These are phyloP conservation scores for Clitopilus hobsonii DNA, from an alignment of 768 basidiomycete species.

Conservation along the genomic window DNA sequence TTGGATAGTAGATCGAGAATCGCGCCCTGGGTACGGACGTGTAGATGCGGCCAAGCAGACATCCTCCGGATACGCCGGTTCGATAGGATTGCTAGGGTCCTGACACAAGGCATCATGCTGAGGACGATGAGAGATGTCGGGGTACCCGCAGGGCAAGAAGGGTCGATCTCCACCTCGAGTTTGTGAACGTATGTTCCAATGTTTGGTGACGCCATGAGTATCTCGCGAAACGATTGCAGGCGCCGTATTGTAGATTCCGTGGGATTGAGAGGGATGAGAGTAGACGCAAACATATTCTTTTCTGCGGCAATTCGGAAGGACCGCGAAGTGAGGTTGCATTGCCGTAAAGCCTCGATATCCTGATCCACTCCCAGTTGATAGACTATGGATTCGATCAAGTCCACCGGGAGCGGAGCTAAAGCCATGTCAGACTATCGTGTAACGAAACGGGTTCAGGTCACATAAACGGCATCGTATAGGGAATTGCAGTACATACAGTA, in stretches of 20 bases:
- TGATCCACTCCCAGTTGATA: neutral
- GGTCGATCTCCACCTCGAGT: neutral
- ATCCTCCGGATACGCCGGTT: neutral
- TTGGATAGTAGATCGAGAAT: no score
- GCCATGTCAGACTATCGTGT: neutral
- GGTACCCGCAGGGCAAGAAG: neutral
- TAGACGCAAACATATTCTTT: neutral
- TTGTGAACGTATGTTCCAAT: neutral
- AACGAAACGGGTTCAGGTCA: no score
- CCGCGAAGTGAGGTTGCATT: neutral
- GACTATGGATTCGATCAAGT: neutral
- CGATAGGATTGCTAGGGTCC: neutral
- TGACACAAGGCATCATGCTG: neutral
- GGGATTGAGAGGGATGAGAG: neutral
- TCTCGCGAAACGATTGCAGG: neutral
- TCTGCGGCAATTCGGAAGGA: neutral
- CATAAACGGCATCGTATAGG: no score
- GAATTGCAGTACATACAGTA: no score
- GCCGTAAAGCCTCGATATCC: neutral
- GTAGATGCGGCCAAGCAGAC: no score
- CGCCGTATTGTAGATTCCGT: neutral
- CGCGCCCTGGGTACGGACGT: no score
- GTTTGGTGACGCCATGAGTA: neutral
- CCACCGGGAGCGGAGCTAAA: neutral
- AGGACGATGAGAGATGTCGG: neutral